These are phyloP conservation scores for Boechera divaricarpa DNA, from an alignment of 345 rosid species.

Conservation along the genomic window DNA sequence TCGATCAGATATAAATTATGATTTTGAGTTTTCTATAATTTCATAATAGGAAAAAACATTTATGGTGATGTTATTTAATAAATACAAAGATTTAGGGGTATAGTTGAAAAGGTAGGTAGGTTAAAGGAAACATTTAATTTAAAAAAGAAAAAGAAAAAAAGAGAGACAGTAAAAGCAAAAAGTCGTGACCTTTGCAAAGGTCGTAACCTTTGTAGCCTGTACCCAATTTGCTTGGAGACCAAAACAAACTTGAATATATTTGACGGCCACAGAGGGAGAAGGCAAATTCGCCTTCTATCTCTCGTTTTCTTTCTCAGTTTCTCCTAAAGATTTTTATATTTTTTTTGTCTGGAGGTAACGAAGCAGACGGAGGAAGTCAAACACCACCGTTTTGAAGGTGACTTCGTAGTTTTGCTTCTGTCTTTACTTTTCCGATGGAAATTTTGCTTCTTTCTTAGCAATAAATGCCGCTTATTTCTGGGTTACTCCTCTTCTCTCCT, in stretches of 20 bases:
- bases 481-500: background rate
- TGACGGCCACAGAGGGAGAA: constrained; percentile 47
- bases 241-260: constrained; percentile 36
- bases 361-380: constrained; percentile 39
- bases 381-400: constrained; percentile 43
- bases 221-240: constrained; percentile 42
- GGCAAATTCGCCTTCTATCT: constrained; percentile 23
- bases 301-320: constrained; percentile 21
- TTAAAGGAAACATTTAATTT: background rate
- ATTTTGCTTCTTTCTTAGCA: constrained; percentile 20
- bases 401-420: constrained; percentile 33
- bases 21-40: too few relatives aligned
- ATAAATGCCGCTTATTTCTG: background rate
- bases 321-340: background rate
- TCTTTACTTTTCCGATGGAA: constrained; percentile 23
- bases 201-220: constrained; percentile 24
- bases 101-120: constrained; percentile 17
- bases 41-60: background rate
- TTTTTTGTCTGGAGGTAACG: background rate
- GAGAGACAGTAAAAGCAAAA: constrained; percentile 22
- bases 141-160: too few relatives aligned
- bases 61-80: background rate
- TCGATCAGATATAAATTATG: background rate
- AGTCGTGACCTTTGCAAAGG: constrained; percentile 45
- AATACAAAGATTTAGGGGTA: constrained; percentile 20